Percentiles rank a stretch among this genome's conserved stretches.
Conservation (phyloP, 192 early-diverging fungal genomes). For the Coemansia sp. region DNA sequence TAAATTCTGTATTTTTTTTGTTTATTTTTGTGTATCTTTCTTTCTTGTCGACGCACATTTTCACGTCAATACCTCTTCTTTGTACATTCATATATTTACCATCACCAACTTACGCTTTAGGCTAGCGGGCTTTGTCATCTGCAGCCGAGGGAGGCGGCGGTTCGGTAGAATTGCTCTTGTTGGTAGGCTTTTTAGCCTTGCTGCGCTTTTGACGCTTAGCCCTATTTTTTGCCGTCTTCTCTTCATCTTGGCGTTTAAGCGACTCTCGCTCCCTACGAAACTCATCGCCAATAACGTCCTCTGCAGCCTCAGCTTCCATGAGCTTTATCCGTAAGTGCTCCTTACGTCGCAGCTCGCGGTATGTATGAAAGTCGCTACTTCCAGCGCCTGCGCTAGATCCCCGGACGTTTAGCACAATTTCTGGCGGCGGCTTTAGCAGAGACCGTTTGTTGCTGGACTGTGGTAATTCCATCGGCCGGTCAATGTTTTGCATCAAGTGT, state of each 20-base stretch:
- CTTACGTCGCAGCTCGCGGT: slow-evolving; percentile 80
- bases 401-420: slow-evolving; percentile 86
- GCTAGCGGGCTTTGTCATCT: neutral
- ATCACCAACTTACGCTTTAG: neutral
- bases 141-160: neutral
- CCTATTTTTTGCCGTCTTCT: slow-evolving; percentile 85
- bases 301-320: slow-evolving; percentile 63
- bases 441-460: neutral
- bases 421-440: slow-evolving; percentile 64
- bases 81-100: slow-evolving; percentile 6
- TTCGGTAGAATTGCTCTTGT: slow-evolving; percentile 7
- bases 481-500: slow-evolving; percentile 71
- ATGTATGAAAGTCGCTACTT: slow-evolving; percentile 95
- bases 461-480: slow-evolving; percentile 75
- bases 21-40: neutral
- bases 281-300: slow-evolving; percentile 61
- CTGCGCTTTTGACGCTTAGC: slow-evolving; percentile 82
- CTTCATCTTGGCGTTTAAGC: slow-evolving; percentile 68
- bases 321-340: slow-evolving; percentile 79
- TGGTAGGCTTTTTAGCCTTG: slow-evolving; percentile 43
- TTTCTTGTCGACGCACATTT: neutral
- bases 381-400: slow-evolving; percentile 95
- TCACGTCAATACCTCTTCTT: neutral
- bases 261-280: slow-evolving; percentile 63
- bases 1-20: slow-evolving; percentile 3